Base-by-base conservation (phyloP, 257 asterid species). In the Solanum neorickii region DNA sequence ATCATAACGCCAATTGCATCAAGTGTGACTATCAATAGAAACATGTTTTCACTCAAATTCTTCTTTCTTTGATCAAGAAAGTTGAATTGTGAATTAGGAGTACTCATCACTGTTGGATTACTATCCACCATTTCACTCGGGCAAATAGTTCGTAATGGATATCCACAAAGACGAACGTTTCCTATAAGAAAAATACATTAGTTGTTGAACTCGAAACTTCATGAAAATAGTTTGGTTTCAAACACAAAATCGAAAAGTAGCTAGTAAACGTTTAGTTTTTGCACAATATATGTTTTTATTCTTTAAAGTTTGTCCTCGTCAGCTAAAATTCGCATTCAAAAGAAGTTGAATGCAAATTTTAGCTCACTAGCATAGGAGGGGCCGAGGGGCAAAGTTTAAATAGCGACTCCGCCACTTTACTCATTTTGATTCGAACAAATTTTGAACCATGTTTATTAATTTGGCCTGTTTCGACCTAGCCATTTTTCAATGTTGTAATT, bases 91-190 rank as follows among this genome's bases (percentile, higher is more conserved):
- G 70, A 91, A 5, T 20, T 86, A 84, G 21, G 86, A 31, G 85
- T 85, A 13, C 18, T 47, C 23, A 88, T 88, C 31, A 42, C 59
- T 3, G 74, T 62, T 31, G 90, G 88, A 82, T 83, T 70, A 42
- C 66, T 52, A 4, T 12, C 13, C 18, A 68, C 86, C 4, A 87
- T 76, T 39, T 87, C 87, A 1, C 21, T 42, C 7, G 66, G 62
- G 27, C 92, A 90, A 16, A 74, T 80, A 11, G n/a, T 56, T 18
- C 82, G 73, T 77, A 91, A 78, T 13, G 91, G 92, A 74, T 83
- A 87, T 35, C 92, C 92, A 87, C 91, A 91, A 44, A 91, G 90
- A 62, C 46, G 90, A 62, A 3, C 6, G 20, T 91, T 91, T 56
- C 92, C 91, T 66, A 5, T 29, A 82, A 82, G 46, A 82, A 49